Conservation (phyloP, 2,329 filamentous ascomycete genomes). For the Microascus cirrosus region DNA sequence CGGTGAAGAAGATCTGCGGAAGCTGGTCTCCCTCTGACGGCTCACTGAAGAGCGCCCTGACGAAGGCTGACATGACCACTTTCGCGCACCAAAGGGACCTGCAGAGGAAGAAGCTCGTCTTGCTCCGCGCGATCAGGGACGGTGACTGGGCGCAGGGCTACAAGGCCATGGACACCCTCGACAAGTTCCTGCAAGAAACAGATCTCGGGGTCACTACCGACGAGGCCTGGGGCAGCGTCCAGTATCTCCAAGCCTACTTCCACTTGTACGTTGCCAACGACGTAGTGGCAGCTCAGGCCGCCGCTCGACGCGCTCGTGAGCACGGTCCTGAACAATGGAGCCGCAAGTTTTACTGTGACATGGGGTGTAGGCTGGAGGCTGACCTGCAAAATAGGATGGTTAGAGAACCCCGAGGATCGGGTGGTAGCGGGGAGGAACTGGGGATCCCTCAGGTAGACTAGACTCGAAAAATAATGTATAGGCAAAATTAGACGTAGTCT, state of each 20-base stretch:
- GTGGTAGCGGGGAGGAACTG: too few relatives aligned
- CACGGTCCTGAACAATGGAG: neutral
- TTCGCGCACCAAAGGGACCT: neutral
- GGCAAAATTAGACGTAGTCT: neutral
- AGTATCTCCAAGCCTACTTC: neutral
- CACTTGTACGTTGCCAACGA: neutral
- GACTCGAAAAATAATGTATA: neutral
- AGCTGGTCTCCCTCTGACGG: neutral
- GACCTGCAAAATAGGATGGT: neutral
- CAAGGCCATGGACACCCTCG: neutral
- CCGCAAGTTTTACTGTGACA: neutral
- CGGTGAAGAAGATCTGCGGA: neutral
- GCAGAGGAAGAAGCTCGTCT: neutral
- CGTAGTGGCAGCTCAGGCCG: neutral
- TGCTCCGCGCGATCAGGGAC: slow-evolving; percentile 1
- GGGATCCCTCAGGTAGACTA: neutral
- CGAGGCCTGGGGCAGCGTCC: slow-evolving; percentile 2
- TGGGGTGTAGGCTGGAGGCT: neutral
- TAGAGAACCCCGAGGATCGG: too few relatives aligned
- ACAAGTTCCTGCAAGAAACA: neutral
- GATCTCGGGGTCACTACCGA: neutral
- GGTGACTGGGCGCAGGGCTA: neutral
- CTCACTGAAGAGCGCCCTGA: neutral
- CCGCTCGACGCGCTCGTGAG: neutral
- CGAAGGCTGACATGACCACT: neutral